phyloP scores from a whole-genome alignment of 1,139 yeast genomes.

The Magnusiomyces tetraspermus region DNA sequence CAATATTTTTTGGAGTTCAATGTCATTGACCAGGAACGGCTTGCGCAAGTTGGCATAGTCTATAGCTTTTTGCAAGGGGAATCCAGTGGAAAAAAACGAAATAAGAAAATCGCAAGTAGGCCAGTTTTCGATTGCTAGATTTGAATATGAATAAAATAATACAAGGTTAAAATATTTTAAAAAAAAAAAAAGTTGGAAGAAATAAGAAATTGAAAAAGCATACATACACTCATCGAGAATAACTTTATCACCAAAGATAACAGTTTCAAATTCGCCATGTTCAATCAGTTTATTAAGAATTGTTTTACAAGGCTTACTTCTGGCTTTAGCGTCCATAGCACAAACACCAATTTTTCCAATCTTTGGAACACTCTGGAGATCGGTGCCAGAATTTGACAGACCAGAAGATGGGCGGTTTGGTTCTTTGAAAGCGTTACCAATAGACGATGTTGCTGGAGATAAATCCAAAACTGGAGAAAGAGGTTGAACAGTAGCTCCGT shows the following conservation, averaged over 20 bases:
- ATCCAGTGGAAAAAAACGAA: conserved; percentile 86
- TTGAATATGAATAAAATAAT: background rate
- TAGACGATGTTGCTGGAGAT: conserved; percentile 3
- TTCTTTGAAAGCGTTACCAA: background rate
- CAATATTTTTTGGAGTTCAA: conserved; percentile 79
- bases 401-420: conserved; percentile 9
- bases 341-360: conserved; percentile 96
- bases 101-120: conserved; percentile 95
- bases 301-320: conserved; percentile 91
- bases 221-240: conserved; percentile 63
- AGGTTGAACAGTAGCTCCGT: background rate
- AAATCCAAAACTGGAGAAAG: conserved; percentile 8
- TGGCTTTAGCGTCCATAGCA: conserved; percentile 96
- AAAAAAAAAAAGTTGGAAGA: background rate
- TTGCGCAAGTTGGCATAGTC: conserved; percentile 79
- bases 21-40: conserved; percentile 83
- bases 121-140: conserved; percentile 74
- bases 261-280: conserved; percentile 92
- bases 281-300: conserved; percentile 81
- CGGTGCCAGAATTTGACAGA: conserved; percentile 4
- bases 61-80: conserved; percentile 93
- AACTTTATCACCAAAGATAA: conserved; percentile 95
- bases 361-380: conserved; percentile 39
- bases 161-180: background rate
- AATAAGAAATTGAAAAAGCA: too few relatives aligned